These are phyloP conservation scores for Lippia alba DNA, from an alignment of 305 asterid genomes.

Conservation along the genomic window DNA sequence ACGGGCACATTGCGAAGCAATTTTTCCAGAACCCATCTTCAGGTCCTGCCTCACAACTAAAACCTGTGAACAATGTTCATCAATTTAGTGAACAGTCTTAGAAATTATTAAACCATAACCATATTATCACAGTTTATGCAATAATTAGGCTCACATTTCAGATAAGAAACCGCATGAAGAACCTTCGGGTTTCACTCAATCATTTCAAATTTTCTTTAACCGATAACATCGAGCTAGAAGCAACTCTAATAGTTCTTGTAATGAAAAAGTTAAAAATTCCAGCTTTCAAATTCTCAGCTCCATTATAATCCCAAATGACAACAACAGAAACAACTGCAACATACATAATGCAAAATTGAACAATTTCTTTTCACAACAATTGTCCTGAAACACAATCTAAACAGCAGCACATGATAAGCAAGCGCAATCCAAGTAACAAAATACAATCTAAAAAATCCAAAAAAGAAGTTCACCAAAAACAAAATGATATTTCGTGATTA, in stretches of 20 bases:
- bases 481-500: not conserved
- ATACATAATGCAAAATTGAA: not conserved
- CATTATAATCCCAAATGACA: not conserved
- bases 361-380: constrained; percentile 17
- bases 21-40: constrained; percentile 92
- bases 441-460: not conserved
- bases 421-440: not conserved
- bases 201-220: not conserved
- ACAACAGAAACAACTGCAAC: not conserved
- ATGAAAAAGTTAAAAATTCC: not conserved
- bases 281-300: constrained; percentile 7
- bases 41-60: constrained; percentile 93
- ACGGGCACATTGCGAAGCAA: constrained; percentile 99
- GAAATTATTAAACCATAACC: not conserved
- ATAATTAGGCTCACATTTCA: constrained; percentile 11
- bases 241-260: not conserved
- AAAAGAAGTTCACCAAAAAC: not conserved
- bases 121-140: constrained; percentile 12
- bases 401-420: not conserved
- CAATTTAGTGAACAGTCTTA: constrained; percentile 21
- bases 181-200: not conserved
- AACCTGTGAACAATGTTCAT: constrained; percentile 55
- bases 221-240: not conserved
- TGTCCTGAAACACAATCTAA: not conserved
- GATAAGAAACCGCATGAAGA: not conserved